Evolutionary conservation across 2,329 filamentous ascomycete genomes (phyloP).

Genomic region (Rosellinia necatrix): DNA sequence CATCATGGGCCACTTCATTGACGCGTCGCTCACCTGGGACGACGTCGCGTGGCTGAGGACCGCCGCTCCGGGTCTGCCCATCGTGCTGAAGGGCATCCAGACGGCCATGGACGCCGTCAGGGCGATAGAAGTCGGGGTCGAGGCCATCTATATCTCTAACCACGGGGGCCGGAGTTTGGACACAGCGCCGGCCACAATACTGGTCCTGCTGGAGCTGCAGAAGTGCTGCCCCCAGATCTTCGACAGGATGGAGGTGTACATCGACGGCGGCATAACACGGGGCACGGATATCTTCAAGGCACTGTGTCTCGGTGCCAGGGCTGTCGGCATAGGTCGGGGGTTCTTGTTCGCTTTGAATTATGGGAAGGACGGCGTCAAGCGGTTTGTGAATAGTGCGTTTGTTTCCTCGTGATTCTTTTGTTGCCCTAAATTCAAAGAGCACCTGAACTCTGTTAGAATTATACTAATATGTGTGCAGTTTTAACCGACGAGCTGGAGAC

Average conservation of each 20-base stretch:
- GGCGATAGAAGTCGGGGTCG: constrained; percentile 63
- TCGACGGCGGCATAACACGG: constrained; percentile 68
- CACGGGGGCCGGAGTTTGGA: constrained; percentile 67
- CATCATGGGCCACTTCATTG: constrained; percentile 61
- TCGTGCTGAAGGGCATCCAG: constrained; percentile 75
- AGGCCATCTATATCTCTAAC: constrained; percentile 72
- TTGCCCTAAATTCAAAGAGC: too few species aligned
- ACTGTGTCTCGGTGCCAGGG: constrained; percentile 66
- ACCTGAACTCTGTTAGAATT: neutral
- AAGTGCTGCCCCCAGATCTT: constrained; percentile 65
- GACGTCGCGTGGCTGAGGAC: constrained; percentile 69
- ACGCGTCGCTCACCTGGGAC: constrained; percentile 63
- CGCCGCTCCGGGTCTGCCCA: constrained; percentile 55
- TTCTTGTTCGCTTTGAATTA: constrained; percentile 66
- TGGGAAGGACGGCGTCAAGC: constrained; percentile 61
- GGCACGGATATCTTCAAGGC: constrained; percentile 72
- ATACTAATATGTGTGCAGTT: constrained; percentile 41
- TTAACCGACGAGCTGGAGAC: constrained; percentile 66
- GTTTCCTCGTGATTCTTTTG: too few species aligned
- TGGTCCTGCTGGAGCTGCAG: constrained; percentile 67
- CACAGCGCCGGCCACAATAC: constrained; percentile 57
- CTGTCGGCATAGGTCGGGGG: constrained; percentile 65
- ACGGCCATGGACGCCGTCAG: constrained; percentile 64
- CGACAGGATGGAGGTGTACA: constrained; percentile 61
- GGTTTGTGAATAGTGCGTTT: constrained; percentile 56